Base-by-base conservation (phyloP, 768 basidiomycete genomes). In the Mycena maculata region DNA sequence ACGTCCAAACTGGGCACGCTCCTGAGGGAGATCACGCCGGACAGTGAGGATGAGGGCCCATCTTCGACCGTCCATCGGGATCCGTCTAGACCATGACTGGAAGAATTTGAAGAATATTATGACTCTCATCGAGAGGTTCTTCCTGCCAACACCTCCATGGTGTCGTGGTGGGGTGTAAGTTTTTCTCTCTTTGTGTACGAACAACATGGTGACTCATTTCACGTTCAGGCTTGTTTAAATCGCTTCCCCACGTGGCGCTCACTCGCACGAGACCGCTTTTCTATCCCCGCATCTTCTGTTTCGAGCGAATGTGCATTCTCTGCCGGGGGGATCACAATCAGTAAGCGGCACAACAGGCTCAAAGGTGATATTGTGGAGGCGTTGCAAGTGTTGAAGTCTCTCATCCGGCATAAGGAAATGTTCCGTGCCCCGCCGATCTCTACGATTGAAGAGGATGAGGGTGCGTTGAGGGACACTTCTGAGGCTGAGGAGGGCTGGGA, bases 281-380 rank as follows among this genome's bases (percentile, higher is more conserved):
- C 79, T 2, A 76, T 84, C 27, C 81, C 82, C 78, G 77, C 78
- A 11, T 78, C 78, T 0, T 79, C 76, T 0, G 44, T 63, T 25
- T 56, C 62, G 0, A 55, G 62, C 39, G 79, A 84, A 67, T 73
- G 73, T 9, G 81, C 79, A 7, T 84, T 84, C 60, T 84, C 79
- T 1, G 67, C 75, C 4, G 81, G 75, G 12, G 80, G 81, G 7
- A 80, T 83, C 28, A 83, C 82, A 0, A 76, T 82, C 57, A 76
- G 70, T 13, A 80, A 81, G 59, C 74, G 68, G 18, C 71, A 74
- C 18, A 81, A 77, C 57, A 60, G 75, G 6, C 76, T 81, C 30
- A 78, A 81, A 50, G 76, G 69, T 16, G 78, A 82, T 69, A 74
- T 80, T 63, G 74, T 81, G 6, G 76, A 81, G 57, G 79, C 78